Conservation (phyloP, 2,329 filamentous ascomycete genomes). For the Amauroascus verrucosus region DNA sequence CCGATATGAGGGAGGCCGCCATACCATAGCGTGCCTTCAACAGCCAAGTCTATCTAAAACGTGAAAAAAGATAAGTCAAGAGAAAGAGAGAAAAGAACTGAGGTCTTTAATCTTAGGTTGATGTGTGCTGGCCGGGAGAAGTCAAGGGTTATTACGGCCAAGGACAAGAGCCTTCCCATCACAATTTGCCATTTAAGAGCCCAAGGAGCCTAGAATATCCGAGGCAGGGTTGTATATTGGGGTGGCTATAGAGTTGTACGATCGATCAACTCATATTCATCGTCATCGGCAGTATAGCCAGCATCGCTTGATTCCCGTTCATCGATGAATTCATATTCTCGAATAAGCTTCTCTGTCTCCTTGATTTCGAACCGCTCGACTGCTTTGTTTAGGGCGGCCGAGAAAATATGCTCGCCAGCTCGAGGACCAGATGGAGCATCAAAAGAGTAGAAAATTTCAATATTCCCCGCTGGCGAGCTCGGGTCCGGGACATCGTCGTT, state of each 20-base stretch:
- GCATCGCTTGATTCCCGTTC: constrained; percentile 30
- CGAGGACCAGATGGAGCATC: constrained; percentile 42
- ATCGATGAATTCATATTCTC: constrained; percentile 49
- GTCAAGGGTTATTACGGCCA: neutral
- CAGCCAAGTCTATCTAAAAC: neutral
- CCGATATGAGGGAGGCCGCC: constrained; percentile 1
- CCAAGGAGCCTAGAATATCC: neutral
- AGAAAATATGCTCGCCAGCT: constrained; percentile 48
- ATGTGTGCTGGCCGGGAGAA: neutral
- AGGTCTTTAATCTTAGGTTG: neutral
- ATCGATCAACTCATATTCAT: constrained; percentile 20
- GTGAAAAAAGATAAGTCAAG: neutral
- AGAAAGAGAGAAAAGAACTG: neutral
- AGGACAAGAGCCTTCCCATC: too few relatives aligned
- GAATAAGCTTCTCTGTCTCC: constrained; percentile 51
- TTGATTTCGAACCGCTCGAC: constrained; percentile 51
- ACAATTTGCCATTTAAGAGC: too few relatives aligned
- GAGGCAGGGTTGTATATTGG: too few relatives aligned
- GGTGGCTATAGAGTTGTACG: neutral
- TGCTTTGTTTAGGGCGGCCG: constrained; percentile 47
- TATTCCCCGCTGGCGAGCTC: constrained; percentile 39
- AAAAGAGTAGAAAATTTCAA: constrained; percentile 45
- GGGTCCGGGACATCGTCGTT: constrained; percentile 23
- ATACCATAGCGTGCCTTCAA: neutral
- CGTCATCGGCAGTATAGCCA: constrained; percentile 24